phyloP scores from a whole-genome alignment of 1,284 basidiomycete species.

The Cutaneotrichosporon mucoides region DNA sequence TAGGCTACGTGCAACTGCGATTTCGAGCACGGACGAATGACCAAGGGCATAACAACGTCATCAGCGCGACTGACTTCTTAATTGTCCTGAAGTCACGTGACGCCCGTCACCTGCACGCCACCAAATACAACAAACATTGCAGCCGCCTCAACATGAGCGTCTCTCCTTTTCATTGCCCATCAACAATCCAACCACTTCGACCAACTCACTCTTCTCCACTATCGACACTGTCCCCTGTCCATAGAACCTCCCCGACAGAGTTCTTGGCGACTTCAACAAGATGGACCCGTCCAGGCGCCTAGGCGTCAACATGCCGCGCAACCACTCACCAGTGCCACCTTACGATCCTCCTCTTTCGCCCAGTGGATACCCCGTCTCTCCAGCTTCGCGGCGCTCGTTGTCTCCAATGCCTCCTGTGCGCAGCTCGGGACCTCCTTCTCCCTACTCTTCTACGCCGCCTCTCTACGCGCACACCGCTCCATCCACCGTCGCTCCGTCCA shows the following conservation, averaged over 20 bases:
- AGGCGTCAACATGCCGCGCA: slow-evolving; percentile 1
- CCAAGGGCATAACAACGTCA: too few relatives aligned
- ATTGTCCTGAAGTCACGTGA: not conserved
- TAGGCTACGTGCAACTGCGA: too few relatives aligned
- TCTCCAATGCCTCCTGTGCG: not conserved
- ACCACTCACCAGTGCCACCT: slow-evolving; percentile 18
- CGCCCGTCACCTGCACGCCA: not conserved
- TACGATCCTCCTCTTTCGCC: slow-evolving; percentile 9
- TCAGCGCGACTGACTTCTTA: not conserved
- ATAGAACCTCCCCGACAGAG: not conserved
- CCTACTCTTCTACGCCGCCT: slow-evolving; percentile 4
- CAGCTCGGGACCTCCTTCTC: not conserved
- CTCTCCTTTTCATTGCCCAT: not conserved
- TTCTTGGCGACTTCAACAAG: not conserved
- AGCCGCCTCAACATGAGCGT: too few relatives aligned
- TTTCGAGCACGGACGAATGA: too few relatives aligned
- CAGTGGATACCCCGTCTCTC: not conserved
- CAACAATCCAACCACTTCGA: not conserved
- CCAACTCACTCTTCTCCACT: too few relatives aligned
- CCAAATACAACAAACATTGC: slow-evolving; percentile 2
- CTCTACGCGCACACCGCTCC: not conserved
- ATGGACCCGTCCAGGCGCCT: slow-evolving; percentile 6
- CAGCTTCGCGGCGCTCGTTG: not conserved
- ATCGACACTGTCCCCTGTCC: not conserved
- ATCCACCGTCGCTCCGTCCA: not conserved